These are phyloP conservation scores for Colletotrichum paranaense DNA, from an alignment of 2,329 filamentous ascomycete genomes.

Conservation along the genomic window DNA sequence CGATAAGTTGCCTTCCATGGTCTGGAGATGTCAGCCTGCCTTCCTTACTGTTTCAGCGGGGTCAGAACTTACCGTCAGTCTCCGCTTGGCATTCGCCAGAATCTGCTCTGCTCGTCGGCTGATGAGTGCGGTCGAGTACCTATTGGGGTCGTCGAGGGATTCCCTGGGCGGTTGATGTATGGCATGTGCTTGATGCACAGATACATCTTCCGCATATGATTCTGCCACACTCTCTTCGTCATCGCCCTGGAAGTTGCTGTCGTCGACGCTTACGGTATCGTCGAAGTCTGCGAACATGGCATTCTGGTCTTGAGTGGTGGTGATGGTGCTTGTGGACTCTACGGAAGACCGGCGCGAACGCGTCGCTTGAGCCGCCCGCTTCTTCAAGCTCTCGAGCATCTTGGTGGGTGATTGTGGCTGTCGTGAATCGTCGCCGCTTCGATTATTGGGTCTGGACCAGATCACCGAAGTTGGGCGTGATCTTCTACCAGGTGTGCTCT, in stretches of 20 bases:
- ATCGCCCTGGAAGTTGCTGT: slow-evolving; percentile 75
- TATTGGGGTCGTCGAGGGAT: slow-evolving; percentile 53
- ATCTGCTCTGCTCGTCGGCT: slow-evolving; percentile 90
- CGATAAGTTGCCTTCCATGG: slow-evolving; percentile 92
- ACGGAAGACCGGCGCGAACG: slow-evolving; percentile 66
- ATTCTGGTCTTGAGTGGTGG: slow-evolving; percentile 60
- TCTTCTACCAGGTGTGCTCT: slow-evolving; percentile 58
- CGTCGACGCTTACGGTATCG: slow-evolving; percentile 70
- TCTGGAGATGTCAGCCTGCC: slow-evolving; percentile 61
- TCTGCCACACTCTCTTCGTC: slow-evolving; percentile 75
- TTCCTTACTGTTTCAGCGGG: neutral
- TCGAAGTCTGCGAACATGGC: slow-evolving; percentile 71
- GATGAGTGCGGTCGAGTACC: slow-evolving; percentile 78
- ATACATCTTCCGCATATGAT: slow-evolving; percentile 61
- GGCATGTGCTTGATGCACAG: slow-evolving; percentile 44
- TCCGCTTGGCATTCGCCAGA: slow-evolving; percentile 89
- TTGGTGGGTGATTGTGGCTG: slow-evolving; percentile 55
- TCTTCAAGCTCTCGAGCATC: slow-evolving; percentile 56
- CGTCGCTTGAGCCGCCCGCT: slow-evolving; percentile 53
- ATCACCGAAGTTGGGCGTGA: slow-evolving; percentile 43
- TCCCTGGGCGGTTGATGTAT: slow-evolving; percentile 41
- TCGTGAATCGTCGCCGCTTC: slow-evolving; percentile 42
- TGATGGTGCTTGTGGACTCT: slow-evolving; percentile 72
- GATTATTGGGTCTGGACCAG: slow-evolving; percentile 41
- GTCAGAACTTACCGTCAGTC: slow-evolving; percentile 76